These are phyloP conservation scores for Arthroderma sp. DNA, from an alignment of 2,329 filamentous ascomycete species.

Conservation along the genomic window DNA sequence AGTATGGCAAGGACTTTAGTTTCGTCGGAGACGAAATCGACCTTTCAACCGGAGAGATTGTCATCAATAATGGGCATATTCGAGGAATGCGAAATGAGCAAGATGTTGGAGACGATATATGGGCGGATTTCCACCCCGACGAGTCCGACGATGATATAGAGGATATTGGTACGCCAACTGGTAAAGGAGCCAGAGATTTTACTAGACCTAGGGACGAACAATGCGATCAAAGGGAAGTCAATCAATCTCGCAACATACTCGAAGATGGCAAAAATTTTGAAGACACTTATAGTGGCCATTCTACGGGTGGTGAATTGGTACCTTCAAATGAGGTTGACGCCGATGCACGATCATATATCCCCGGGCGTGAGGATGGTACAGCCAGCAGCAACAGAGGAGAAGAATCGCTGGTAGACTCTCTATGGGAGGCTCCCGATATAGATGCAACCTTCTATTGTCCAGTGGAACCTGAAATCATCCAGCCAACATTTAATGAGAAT, in stretches of 20 bases:
- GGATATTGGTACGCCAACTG: too few species aligned
- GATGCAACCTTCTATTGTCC: slow-evolving; percentile 16
- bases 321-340: too few species aligned
- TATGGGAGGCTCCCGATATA: slow-evolving; percentile 23
- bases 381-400: neutral
- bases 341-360: too few species aligned
- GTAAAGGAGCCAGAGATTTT: too few species aligned
- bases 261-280: too few species aligned
- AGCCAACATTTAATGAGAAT: slow-evolving; percentile 3
- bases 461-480: slow-evolving; percentile 3
- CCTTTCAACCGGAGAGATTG: slow-evolving; percentile 61
- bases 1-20: slow-evolving; percentile 72
- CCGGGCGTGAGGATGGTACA: too few species aligned
- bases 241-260: too few species aligned
- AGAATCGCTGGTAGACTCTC: slow-evolving; percentile 10
- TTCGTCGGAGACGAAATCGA: slow-evolving; percentile 84
- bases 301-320: too few species aligned
- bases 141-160: neutral
- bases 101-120: slow-evolving; percentile 29
- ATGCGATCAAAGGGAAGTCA: too few species aligned
- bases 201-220: too few species aligned
- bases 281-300: too few species aligned
- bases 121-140: slow-evolving; percentile 14
- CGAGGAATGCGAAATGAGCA: slow-evolving; percentile 47
- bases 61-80: slow-evolving; percentile 87